A percentile compares a stretch with the other conserved stretches of the same genome.
These are phyloP conservation scores for Aureobasidium namibiae DNA, from an alignment of 2,329 filamentous ascomycete genomes.

Conservation along the genomic window DNA sequence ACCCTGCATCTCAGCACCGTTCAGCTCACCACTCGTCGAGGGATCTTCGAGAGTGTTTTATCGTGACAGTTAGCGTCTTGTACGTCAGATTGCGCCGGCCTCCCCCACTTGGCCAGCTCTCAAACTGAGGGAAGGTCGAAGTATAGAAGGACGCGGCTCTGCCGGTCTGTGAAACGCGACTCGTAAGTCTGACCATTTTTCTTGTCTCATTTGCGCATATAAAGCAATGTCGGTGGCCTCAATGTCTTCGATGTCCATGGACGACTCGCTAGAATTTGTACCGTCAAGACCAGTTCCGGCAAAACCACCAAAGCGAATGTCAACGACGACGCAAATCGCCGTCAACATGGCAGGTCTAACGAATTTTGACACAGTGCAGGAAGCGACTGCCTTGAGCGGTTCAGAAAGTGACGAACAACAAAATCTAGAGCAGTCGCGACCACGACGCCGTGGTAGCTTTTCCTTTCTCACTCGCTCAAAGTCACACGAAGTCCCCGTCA, in stretches of 20 bases:
- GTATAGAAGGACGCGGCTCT: constrained; percentile 2
- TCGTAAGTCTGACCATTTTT: neutral
- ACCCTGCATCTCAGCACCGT: neutral
- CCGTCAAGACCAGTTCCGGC: constrained; percentile 2
- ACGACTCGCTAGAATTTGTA: neutral
- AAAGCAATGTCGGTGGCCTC: neutral
- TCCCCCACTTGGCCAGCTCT: neutral
- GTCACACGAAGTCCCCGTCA: constrained; percentile 14
- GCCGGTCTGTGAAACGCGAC: neutral
- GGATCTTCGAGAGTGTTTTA: constrained; percentile 8
- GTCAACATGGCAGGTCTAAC: neutral
- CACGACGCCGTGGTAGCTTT: constrained; percentile 12
- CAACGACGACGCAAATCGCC: neutral
- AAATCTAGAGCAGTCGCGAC: neutral
- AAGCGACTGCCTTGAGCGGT: neutral
- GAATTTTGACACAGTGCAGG: constrained; percentile 6
- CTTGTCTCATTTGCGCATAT: neutral
- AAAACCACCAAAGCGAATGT: neutral
- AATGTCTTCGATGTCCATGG: constrained; percentile 3
- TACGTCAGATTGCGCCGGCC: neutral
- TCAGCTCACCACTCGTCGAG: neutral
- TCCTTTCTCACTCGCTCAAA: constrained; percentile 15
- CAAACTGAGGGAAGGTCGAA: neutral
- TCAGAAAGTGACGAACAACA: constrained; percentile 6
- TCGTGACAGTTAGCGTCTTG: neutral